Evolutionary conservation across 1,284 basidiomycete species (phyloP), one percentile per base, ranked within the genome.

Genomic region (Sanghuangporus weigelae): DNA sequence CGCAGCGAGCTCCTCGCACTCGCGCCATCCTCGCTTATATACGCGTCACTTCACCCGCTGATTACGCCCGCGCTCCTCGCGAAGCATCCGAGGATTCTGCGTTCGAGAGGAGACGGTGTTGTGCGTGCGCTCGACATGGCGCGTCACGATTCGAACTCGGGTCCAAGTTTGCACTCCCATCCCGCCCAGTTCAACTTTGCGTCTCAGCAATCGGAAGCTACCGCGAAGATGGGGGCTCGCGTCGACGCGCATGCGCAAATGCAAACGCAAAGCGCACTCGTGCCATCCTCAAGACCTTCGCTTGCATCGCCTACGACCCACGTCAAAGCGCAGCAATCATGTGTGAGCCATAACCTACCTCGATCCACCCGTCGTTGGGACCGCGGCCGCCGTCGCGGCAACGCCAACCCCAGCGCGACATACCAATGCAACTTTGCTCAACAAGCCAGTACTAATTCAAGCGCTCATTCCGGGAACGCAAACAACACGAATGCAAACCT

Each of bases 1-100:
- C 66, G 64, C 58, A 60, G 49, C 10, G 58, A 59, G 26, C 65
- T 69, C n/a, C 61, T 69, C 23, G 48, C 57, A 7, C 68, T 69
- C 16, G 68, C 67, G 5, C 63, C 60, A 35, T 63, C 68, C 7
- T 65, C 68, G 10, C 63, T 69, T 7, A 38, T 65, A 8, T 53
- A 66, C 35, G 35, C 36, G 6, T 48, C 57, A 2, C 40, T 57
- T 7, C 35, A 36, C 11, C 63, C 63, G 1, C 26, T 57, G 19
- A 38, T 64, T 8, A 60, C 63, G 26, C 65, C 62, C 14, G 42
- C 62, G 12, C 59, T 66, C 19, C 19, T 66, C 21, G 40, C 55
- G 21, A 5, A 48, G n/a, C 58, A 58, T 40, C 64, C 67, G 8
- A 42, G 26, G 48, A 62, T 66, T 49, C 35, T 66, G 14, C 54